These are phyloP conservation scores for Moricandia arvensis DNA, from an alignment of 345 rosid genomes.

Conservation along the genomic window DNA sequence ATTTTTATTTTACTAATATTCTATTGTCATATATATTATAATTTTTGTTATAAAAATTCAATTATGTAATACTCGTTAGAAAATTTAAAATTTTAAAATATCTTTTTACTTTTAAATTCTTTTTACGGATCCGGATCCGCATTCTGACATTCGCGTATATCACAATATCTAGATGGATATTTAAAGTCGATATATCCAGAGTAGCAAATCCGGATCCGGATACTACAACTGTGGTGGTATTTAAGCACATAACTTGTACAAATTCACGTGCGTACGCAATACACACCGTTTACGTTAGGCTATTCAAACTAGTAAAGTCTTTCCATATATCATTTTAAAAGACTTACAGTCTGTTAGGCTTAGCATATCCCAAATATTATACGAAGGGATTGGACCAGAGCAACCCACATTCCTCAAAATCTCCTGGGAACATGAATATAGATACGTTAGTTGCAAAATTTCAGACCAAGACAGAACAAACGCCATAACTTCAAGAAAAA, in stretches of 20 bases:
- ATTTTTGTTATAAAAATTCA: too few relatives aligned
- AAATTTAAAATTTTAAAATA: too few relatives aligned
- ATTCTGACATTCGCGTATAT: too few relatives aligned
- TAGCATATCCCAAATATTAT: conserved; percentile 14
- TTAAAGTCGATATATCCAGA: too few relatives aligned
- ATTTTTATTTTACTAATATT: too few relatives aligned
- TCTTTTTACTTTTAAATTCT: too few relatives aligned
- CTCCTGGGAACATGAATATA: neutral
- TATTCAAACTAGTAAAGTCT: neutral
- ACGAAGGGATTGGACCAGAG: conserved; percentile 17
- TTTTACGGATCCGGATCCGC: too few relatives aligned
- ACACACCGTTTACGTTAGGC: neutral
- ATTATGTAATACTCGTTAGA: too few relatives aligned
- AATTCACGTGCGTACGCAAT: neutral
- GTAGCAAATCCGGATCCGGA: too few relatives aligned
- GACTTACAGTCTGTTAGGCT: neutral
- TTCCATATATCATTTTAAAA: neutral
- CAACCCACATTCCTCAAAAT: conserved; percentile 28
- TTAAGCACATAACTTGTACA: neutral
- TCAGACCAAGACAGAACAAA: neutral
- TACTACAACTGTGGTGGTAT: too few relatives aligned
- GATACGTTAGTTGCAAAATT: neutral
- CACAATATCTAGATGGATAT: too few relatives aligned
- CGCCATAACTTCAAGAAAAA: neutral
- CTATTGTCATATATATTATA: too few relatives aligned